These are phyloP conservation scores for Trichoderma sp. DNA, from an alignment of 2,329 filamentous ascomycete species.

Conservation along the genomic window DNA sequence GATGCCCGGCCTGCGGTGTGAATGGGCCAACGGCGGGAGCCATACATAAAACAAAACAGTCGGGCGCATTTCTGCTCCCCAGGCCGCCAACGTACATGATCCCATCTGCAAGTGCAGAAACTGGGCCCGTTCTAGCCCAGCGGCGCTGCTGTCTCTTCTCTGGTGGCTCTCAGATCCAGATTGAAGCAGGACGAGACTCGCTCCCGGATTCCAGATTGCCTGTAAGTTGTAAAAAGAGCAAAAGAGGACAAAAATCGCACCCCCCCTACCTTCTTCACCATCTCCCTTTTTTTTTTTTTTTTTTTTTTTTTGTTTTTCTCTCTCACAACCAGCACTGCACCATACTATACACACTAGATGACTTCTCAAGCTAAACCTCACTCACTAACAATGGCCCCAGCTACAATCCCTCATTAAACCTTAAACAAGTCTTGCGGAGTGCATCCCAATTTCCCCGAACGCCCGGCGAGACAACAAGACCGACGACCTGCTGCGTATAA, in stretches of 20 bases:
- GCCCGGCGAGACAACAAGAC: not conserved
- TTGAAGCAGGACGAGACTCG: not conserved
- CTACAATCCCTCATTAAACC: constrained; percentile 14
- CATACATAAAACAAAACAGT: constrained; percentile 21
- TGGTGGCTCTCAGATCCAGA: not conserved
- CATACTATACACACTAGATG: not conserved
- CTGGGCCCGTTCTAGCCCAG: not conserved
- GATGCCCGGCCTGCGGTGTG: not conserved
- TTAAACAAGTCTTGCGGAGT: constrained; percentile 3
- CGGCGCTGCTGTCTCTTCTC: not conserved
- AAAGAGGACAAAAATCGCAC: not conserved
- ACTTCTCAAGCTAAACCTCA: not conserved
- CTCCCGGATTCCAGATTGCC: not conserved
- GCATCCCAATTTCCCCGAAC: constrained; percentile 10
- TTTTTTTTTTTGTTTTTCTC: not conserved
- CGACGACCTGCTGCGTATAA: not conserved
- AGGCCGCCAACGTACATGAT: not conserved
- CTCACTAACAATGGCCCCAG: constrained; percentile 7
- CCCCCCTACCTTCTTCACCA: not conserved
- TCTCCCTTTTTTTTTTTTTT: not conserved
- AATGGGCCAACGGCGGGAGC: not conserved
- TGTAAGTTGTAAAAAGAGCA: not conserved
- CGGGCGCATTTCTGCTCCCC: constrained; percentile 5
- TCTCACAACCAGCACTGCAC: not conserved
- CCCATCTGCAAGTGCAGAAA: not conserved